A percentile compares a stretch with the other conserved stretches of the same genome.
Evolutionary conservation across 2,329 filamentous ascomycete genomes (phyloP).

Genomic region (Sporothrix variecibatus): DNA sequence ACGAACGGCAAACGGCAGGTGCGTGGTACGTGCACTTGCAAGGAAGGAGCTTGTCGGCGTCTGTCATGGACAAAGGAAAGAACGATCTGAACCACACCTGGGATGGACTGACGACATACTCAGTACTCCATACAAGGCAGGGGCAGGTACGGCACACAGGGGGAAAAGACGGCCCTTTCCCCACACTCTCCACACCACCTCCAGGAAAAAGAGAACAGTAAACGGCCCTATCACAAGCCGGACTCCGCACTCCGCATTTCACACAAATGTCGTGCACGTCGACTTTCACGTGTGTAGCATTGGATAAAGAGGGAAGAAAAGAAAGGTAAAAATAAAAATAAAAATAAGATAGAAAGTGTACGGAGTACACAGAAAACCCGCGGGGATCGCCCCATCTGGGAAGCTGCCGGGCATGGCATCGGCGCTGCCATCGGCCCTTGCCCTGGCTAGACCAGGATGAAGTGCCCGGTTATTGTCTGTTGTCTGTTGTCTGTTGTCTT

Average conservation of each 20-base stretch:
- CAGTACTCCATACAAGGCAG: not conserved
- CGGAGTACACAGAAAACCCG: not conserved
- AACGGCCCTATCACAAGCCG: slow-evolving; percentile 14
- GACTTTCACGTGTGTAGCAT: slow-evolving; percentile 13
- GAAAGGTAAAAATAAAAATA: not conserved
- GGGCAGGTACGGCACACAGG: not conserved
- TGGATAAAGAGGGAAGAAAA: not conserved
- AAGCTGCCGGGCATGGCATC: not conserved
- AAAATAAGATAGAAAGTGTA: too few species aligned
- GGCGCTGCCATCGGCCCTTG: not conserved
- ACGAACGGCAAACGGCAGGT: not conserved
- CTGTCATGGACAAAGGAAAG: not conserved
- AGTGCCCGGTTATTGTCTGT: not conserved
- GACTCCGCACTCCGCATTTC: slow-evolving; percentile 8
- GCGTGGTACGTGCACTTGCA: not conserved
- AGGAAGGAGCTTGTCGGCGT: not conserved
- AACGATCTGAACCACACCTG: not conserved
- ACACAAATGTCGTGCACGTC: not conserved
- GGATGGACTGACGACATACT: not conserved
- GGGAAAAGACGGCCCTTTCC: slow-evolving; percentile 15
- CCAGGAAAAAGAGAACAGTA: not conserved
- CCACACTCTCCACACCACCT: slow-evolving; percentile 18
- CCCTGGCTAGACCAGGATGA: not conserved
- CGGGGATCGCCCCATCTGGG: not conserved
- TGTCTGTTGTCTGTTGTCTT: not conserved